Percentiles rank a stretch among this genome's conserved stretches.
These are phyloP conservation scores for Penicillium sp. DNA, from an alignment of 2,329 filamentous ascomycete genomes.

Conservation along the genomic window DNA sequence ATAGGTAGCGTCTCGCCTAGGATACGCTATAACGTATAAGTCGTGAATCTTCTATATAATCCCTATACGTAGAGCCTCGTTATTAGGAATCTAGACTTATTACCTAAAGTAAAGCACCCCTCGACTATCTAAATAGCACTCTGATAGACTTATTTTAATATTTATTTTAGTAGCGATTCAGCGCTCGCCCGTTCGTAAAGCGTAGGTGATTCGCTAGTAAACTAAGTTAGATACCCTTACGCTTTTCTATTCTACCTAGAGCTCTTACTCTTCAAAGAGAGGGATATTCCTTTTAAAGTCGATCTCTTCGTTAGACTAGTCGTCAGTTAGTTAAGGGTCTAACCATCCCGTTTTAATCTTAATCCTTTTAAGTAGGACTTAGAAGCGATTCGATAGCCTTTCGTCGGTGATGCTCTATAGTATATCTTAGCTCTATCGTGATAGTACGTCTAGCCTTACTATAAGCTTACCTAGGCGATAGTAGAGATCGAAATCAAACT, in stretches of 20 bases:
- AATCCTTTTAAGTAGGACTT: too few relatives aligned
- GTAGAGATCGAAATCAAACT: too few relatives aligned
- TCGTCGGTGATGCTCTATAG: too few relatives aligned
- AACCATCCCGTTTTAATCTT: too few relatives aligned
- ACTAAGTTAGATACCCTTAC: background rate
- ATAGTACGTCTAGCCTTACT: too few relatives aligned
- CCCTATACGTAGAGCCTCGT: background rate
- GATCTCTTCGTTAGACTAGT: background rate
- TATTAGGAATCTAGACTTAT: background rate
- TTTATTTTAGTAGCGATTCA: background rate
- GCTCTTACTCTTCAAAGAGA: background rate
- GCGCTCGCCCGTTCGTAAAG: background rate
- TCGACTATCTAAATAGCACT: background rate
- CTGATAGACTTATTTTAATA: too few relatives aligned
- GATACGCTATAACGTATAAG: background rate
- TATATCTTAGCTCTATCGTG: too few relatives aligned
- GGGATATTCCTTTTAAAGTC: background rate
- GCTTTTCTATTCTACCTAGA: background rate
- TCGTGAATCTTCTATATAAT: slow-evolving; percentile 8
- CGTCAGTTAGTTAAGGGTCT: background rate
- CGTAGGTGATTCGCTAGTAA: slow-evolving; percentile 3
- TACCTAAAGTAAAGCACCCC: background rate
- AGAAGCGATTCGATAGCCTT: too few relatives aligned
- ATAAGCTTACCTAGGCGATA: too few relatives aligned
- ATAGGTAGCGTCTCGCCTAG: too few relatives aligned